Evolutionary conservation across 768 basidiomycete species (phyloP), one percentile per base, ranked within the genome.

Genomic region (Calocybe cyanea): DNA sequence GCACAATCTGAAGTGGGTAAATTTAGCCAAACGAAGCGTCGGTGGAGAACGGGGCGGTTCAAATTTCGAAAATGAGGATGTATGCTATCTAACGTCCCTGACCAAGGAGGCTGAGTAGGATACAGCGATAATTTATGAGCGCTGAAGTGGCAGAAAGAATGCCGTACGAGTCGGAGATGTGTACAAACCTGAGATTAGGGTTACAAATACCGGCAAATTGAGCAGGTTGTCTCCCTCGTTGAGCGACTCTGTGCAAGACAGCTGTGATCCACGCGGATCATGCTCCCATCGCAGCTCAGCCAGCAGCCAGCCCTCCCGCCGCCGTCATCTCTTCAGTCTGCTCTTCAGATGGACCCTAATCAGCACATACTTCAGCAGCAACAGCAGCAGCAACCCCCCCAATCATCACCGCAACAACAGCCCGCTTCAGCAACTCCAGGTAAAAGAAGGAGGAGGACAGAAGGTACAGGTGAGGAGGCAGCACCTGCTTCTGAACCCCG

Each of bases 311-410:
- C 49, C 39, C 55, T 59, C 24, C 49, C 59, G 6, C 60, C 62
- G 21, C 77, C 73, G 4, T 70, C 77, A 37, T 74, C 80, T 23
- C 68, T 81, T 36, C 83, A 81, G 59, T 72, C 80, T 10, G 77
- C 80, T 1, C 69, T 84, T 13, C 78, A 81, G 63, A 87, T 89
- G 79, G 83, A 87, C 57, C 77, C 78, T 17, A 72, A 68, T 46
- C 78, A 82, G 50, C 70, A 72, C 34, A 56, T 72, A 24, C 72
- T 75, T 42, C 70, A 70, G 31, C 76, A 75, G 38, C 71, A 67
- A 38, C 74, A 67, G 31, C 69, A 62, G 44, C 61, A 53, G 25
- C 69, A 62, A 43, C 61, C 52, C 23, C 58, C 48, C 28, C 63
- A 59, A 33, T 48, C 50, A 18, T 55, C 49, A 48, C 36, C 50